Base-by-base conservation (phyloP, 208 protist genomes). In the Leishmania braziliensis region DNA sequence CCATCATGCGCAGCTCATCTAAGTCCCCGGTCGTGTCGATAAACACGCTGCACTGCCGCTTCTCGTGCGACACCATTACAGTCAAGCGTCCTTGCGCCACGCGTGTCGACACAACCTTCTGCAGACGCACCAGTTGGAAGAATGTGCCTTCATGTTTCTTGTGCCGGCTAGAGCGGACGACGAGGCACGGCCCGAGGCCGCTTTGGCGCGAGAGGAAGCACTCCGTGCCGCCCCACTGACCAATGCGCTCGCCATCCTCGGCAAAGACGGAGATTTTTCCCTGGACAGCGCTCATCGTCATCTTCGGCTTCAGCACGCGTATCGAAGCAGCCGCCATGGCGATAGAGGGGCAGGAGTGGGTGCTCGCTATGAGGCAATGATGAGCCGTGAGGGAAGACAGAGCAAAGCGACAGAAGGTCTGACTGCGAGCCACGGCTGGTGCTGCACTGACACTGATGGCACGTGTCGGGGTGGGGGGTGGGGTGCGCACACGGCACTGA, bases 211-310 rank as follows among this genome's bases (percentile, higher is more conserved):
- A 95, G 70, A 97, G 91, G 82, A 95, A 97, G 85, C 94, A 97
- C 76, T 95, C 92, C 2, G 94, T 96, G 46, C 94, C 94, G 50
- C 94, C 94, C 91, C 92, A 97, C 77, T 90, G 88, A 5, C 92
- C 92, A 53, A 97, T 86, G 14, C 91, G 88, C 83, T 89, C 91
- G 33, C 92, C 94, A 29, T 93, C 86, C 29, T 91, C 90, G 14
- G 83, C 79, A 60, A 79, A 83, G 29, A 95, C 91, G 26, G 87
- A 63, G 54, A 97, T 92, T 14, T 78, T 86, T 54, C 94, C 94
- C 29, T 84, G 88, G 16, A 97, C 94, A 2, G 86, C 79, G 43
- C 84, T 89, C 51, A 89, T 53, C 36, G 91, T 93, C 73, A 91
- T 79, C 82, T 96, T 96, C 0, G 88, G 88, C 71, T 91, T 90